phyloP scores from a whole-genome alignment of 805 yeast species.

The Danielia oregonensis region DNA sequence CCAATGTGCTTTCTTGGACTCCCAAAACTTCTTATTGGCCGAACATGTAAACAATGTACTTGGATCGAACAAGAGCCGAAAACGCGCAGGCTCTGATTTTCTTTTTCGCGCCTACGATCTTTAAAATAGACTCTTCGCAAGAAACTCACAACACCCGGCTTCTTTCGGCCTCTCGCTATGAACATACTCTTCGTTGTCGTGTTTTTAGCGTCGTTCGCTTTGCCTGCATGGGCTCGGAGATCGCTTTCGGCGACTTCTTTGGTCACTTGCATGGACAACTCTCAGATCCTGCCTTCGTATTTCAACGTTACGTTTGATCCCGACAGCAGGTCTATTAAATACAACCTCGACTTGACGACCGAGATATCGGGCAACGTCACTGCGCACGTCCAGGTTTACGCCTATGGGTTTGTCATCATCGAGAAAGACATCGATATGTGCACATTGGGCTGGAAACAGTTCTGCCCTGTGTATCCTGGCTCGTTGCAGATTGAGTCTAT shows the following conservation, averaged over 20 bases:
- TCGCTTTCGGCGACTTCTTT: conserved; percentile 61
- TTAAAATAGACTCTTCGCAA: no score
- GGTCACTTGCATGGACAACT: conserved; percentile 80
- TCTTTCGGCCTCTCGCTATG: no score
- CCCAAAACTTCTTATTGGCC: no score
- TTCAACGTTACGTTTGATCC: conserved; percentile 78
- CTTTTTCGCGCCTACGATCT: no score
- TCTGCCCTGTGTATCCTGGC: conserved; percentile 87
- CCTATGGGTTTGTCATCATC: conserved; percentile 79
- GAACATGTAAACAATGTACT: no score
- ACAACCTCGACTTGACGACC: conserved; percentile 66
- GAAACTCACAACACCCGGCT: no score
- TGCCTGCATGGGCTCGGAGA: conserved; percentile 20
- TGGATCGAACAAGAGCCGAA: no score
- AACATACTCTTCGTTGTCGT: conserved; percentile 1
- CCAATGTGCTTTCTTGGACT: no score
- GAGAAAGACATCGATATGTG: conserved; percentile 60
- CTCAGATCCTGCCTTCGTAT: conserved; percentile 66
- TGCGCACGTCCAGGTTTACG: conserved; percentile 73
- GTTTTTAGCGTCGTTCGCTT: conserved; percentile 9
- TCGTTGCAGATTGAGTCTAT: conserved; percentile 70
- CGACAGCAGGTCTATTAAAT: conserved; percentile 60
- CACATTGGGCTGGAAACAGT: conserved; percentile 69
- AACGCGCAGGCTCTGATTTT: no score
- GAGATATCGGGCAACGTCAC: conserved; percentile 61